Percentiles rank a stretch among this genome's conserved stretches.
Evolutionary conservation across 2,329 filamentous ascomycete species (phyloP).

Genomic region (Pseudocercospora ulei): DNA sequence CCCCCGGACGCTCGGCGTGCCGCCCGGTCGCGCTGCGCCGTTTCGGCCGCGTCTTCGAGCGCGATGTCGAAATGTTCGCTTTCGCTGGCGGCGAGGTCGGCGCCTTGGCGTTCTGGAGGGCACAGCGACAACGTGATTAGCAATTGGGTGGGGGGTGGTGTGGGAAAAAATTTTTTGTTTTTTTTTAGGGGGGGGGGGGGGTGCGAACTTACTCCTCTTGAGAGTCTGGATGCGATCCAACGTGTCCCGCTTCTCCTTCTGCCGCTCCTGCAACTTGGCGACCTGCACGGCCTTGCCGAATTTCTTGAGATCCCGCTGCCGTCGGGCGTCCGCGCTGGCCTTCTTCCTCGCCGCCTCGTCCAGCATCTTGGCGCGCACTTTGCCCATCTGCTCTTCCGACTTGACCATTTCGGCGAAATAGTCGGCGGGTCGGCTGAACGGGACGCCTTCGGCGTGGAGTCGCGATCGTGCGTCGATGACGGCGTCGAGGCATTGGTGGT

Average conservation of each 20-base stretch:
- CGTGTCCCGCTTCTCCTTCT: slow-evolving; percentile 83
- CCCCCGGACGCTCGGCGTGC: slow-evolving; percentile 35
- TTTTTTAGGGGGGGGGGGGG: too few species aligned
- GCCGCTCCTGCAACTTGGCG: slow-evolving; percentile 86
- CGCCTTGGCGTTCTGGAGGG: slow-evolving; percentile 67
- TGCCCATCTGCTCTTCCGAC: slow-evolving; percentile 95
- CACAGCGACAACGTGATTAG: too few species aligned
- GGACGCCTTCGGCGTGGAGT: slow-evolving; percentile 69
- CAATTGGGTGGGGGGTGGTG: slow-evolving; percentile 1
- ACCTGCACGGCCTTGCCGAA: slow-evolving; percentile 98
- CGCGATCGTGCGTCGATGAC: slow-evolving; percentile 62
- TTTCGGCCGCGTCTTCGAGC: slow-evolving; percentile 57
- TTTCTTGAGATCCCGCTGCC: slow-evolving; percentile 92
- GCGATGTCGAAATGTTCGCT: slow-evolving; percentile 85
- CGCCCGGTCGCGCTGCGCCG: slow-evolving; percentile 39
- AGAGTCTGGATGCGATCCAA: slow-evolving; percentile 90
- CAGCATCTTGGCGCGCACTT: slow-evolving; percentile 84
- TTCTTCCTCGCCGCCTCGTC: slow-evolving; percentile 90
- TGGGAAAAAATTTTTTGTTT: background rate
- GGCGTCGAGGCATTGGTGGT: slow-evolving; percentile 75
- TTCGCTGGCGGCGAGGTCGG: slow-evolving; percentile 58
- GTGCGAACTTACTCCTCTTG: slow-evolving; percentile 71
- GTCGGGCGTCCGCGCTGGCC: slow-evolving; percentile 79
- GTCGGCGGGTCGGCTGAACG: slow-evolving; percentile 81
- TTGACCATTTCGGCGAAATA: slow-evolving; percentile 99